phyloP scores from a whole-genome alignment of 1,284 basidiomycete species.

The Apiotrichum siamense region DNA sequence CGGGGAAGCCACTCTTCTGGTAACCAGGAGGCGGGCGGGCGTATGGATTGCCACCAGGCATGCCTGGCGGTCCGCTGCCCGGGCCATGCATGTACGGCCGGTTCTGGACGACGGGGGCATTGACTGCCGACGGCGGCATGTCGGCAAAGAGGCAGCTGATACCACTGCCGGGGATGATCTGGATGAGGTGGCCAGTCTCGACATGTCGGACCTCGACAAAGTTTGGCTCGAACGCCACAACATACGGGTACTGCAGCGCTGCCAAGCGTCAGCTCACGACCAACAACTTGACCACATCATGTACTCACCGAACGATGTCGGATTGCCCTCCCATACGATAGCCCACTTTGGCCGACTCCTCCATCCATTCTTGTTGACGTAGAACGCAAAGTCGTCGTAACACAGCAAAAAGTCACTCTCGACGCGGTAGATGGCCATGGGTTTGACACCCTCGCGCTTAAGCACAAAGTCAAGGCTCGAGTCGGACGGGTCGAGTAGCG shows the following conservation, averaged over 20 bases:
- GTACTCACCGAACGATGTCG: slow-evolving; percentile 80
- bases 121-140: slow-evolving; percentile 66
- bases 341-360: slow-evolving; percentile 85
- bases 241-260: slow-evolving; percentile 96
- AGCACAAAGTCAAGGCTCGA: slow-evolving; percentile 88
- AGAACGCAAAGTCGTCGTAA: slow-evolving; percentile 99
- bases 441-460: slow-evolving; percentile 78
- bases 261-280: background rate
- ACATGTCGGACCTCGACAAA: slow-evolving; percentile 97
- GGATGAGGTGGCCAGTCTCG: slow-evolving; percentile 82
- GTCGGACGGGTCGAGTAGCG: slow-evolving; percentile 88
- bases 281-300: background rate
- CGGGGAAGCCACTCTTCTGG: slow-evolving; percentile 1
- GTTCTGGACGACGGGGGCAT: slow-evolving; percentile 27
- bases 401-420: slow-evolving; percentile 96
- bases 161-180: slow-evolving; percentile 90
- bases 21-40: slow-evolving; percentile 4
- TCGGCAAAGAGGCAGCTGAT: slow-evolving; percentile 88
- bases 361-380: slow-evolving; percentile 95
- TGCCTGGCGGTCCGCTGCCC: background rate
- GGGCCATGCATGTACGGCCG: slow-evolving; percentile 35
- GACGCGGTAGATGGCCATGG: slow-evolving; percentile 94
- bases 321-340: slow-evolving; percentile 93
- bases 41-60: slow-evolving; percentile 2
- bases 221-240: slow-evolving; percentile 91